Conservation (phyloP, 1,284 basidiomycete genomes). For the Microbotryomycetes sp. region DNA sequence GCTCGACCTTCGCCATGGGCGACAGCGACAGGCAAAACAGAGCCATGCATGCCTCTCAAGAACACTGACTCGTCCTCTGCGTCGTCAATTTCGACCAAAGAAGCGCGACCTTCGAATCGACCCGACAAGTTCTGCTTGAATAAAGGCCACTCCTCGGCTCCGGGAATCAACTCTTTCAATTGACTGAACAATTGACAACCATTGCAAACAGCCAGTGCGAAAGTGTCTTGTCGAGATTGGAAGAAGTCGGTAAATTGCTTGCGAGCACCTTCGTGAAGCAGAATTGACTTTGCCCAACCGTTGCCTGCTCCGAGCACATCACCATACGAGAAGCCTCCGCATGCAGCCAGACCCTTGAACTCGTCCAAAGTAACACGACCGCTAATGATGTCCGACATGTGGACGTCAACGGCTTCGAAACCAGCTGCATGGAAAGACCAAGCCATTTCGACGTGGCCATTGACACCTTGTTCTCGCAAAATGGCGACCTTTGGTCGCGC, state of each 20-base stretch:
- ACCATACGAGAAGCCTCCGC: slow-evolving; percentile 97
- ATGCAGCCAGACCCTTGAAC: slow-evolving; percentile 87
- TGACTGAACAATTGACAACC: slow-evolving; percentile 95
- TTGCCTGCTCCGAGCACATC: slow-evolving; percentile 96
- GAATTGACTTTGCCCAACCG: slow-evolving; percentile 92
- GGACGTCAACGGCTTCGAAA: slow-evolving; percentile 90
- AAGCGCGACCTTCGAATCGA: slow-evolving; percentile 83
- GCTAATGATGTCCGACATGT: slow-evolving; percentile 92
- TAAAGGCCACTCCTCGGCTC: slow-evolving; percentile 75
- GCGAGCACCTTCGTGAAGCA: slow-evolving; percentile 68
- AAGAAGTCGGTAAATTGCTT: slow-evolving; percentile 78
- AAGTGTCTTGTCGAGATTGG: slow-evolving; percentile 61
- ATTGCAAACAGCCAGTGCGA: slow-evolving; percentile 93
- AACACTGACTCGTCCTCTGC: slow-evolving; percentile 60
- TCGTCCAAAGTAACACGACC: slow-evolving; percentile 57
- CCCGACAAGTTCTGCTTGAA: slow-evolving; percentile 86
- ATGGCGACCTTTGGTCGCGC: slow-evolving; percentile 84
- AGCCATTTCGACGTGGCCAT: slow-evolving; percentile 97
- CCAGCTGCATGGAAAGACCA: slow-evolving; percentile 92
- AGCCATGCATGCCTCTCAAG: slow-evolving; percentile 78
- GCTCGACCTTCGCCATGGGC: slow-evolving; percentile 94
- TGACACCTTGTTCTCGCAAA: slow-evolving; percentile 95
- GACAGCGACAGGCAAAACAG: slow-evolving; percentile 81
- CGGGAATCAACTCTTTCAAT: slow-evolving; percentile 79
- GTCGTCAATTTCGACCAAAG: slow-evolving; percentile 65